These are phyloP conservation scores for Peterozyma xylosa DNA, from an alignment of 805 yeast species.

Conservation along the genomic window DNA sequence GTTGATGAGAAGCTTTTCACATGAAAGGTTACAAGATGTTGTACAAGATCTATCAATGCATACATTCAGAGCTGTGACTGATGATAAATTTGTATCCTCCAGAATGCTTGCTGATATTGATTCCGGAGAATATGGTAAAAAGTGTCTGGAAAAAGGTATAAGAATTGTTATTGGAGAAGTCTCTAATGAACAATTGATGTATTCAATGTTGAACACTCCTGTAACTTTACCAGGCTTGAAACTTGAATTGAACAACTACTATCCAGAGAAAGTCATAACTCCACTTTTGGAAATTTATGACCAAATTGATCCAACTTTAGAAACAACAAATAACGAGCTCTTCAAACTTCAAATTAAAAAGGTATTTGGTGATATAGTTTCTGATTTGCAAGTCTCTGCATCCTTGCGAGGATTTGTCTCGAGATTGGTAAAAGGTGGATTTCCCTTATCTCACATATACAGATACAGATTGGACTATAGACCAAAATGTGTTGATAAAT, in stretches of 20 bases:
- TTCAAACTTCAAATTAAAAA: constrained; percentile 14
- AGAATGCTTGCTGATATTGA: constrained; percentile 24
- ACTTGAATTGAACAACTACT: constrained; percentile 27
- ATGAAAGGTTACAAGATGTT: constrained; percentile 14
- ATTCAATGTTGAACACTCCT: constrained; percentile 25
- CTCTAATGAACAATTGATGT: constrained; percentile 23
- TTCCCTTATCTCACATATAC: constrained; percentile 9
- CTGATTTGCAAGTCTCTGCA: constrained; percentile 31
- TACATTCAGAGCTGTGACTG: constrained; percentile 35
- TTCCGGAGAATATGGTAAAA: constrained; percentile 21
- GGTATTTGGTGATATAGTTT: constrained; percentile 27
- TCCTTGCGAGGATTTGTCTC: constrained; percentile 28
- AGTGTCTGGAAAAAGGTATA: constrained; percentile 14
- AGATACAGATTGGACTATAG: constrained; percentile 10
- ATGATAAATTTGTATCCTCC: constrained; percentile 26
- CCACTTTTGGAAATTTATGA: constrained; percentile 14
- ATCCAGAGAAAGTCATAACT: constrained; percentile 23
- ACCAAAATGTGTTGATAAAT: constrained; percentile 8
- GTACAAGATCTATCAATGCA: constrained; percentile 20
- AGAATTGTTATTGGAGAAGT: constrained; percentile 28
- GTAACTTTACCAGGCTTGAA: constrained; percentile 19
- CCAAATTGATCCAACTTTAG: constrained; percentile 5
- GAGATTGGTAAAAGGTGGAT: constrained; percentile 15
- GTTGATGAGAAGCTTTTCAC: constrained; percentile 9
- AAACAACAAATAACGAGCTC: constrained; percentile 11